Base-by-base conservation (phyloP, 202 grass and related monocot genomes). In the Dendrocalamus latiflorus region DNA sequence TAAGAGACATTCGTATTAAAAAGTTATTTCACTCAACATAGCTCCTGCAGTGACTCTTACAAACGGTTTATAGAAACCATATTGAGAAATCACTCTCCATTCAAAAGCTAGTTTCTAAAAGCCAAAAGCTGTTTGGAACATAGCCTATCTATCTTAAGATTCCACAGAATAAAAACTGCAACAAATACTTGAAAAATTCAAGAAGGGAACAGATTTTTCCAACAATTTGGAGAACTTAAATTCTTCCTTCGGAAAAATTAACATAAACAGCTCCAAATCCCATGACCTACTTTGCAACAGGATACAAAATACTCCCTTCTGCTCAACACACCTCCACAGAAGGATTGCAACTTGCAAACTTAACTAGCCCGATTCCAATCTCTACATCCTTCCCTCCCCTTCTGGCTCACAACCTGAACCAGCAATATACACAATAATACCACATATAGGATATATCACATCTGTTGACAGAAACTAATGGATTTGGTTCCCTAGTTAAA, bases 341-440 rank as follows among this genome's bases (percentile, higher is more conserved):
- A 22, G 81, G 22, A 17, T 20, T 70, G 36, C 21, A 74, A 57
- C 30, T 34, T n/a, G n/a, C n/a, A 81, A 62, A 21, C 6, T 64
- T 12, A 77, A 24, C 78, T 65, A 65, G 64, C 28, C 66, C 61
- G 34, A 5, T 56, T 70, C 24, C 74, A 83, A 75, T 75, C 74
- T 83, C 84, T 80, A 86, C 74, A 86, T n/a, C 72, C 21, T 73
- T 41, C 56, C 51, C 62, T 60, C 38, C 53, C 81, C 51, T 42
- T 25, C 22, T 7, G 85, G 64, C 54, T 71, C 66, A 70, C 33
- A 50, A 69, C 50, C 70, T 68, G 53, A 82, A 22, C 74, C 67
- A 68, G 34, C 51, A 69, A 75, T 86, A 90, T 83, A 86, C 84
- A 90, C 88, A 43, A n/a, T n/a, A 68, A 54, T 41, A 83, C 68